These are phyloP conservation scores for Colletotrichum sp. DNA, from an alignment of 2,329 filamentous ascomycete species.

Conservation along the genomic window DNA sequence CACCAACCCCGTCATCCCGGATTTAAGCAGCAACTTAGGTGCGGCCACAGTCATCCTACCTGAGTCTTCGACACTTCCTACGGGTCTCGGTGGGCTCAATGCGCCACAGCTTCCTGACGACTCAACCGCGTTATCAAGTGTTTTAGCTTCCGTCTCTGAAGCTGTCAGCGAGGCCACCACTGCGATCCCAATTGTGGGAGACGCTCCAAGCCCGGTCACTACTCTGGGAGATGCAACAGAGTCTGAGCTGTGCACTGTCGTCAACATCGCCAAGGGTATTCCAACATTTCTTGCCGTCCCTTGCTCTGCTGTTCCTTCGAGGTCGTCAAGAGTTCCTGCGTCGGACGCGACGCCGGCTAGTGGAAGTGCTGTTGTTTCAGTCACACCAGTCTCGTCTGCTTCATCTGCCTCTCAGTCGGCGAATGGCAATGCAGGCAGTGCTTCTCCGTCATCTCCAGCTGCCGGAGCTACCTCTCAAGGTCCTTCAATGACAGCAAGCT, in stretches of 20 bases:
- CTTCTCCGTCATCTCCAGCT: background rate
- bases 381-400: background rate
- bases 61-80: background rate
- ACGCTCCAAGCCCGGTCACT: background rate
- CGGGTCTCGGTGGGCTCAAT: background rate
- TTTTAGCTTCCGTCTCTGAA: background rate
- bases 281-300: background rate
- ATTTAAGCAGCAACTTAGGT: background rate
- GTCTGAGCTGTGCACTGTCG: background rate
- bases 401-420: background rate
- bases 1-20: background rate
- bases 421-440: background rate
- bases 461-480: background rate
- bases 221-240: background rate
- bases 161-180: background rate
- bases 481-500: accelerated
- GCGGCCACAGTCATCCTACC: background rate
- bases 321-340: background rate
- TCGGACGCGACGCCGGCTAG: background rate
- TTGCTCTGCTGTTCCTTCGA: background rate
- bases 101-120: conserved; percentile 4
- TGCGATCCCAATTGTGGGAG: background rate
- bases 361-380: background rate
- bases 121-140: background rate
- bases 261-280: background rate